A percentile compares a stretch with the other conserved stretches of the same genome.
Conservation (phyloP, 1,284 basidiomycete genomes). For the Ceratobasidium sp. region DNA sequence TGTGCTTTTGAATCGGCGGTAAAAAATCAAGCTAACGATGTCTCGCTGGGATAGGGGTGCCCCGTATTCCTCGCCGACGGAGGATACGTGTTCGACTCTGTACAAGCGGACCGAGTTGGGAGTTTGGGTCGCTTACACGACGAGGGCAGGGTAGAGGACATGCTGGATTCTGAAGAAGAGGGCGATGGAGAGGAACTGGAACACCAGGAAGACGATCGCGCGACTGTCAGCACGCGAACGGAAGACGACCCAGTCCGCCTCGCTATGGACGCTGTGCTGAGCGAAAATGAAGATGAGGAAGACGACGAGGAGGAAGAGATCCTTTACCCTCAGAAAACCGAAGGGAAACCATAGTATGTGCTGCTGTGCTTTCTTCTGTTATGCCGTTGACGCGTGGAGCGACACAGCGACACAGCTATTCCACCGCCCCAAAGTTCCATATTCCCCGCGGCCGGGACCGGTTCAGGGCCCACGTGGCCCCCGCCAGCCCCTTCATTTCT, state of each 20-base stretch:
- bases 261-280: slow-evolving; percentile 74
- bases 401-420: slow-evolving; percentile 25
- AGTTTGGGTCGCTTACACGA: slow-evolving; percentile 37
- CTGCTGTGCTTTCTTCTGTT: neutral
- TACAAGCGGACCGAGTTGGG: neutral
- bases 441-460: slow-evolving; percentile 44
- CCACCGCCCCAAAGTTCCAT: slow-evolving; percentile 39
- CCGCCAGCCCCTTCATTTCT: slow-evolving; percentile 46
- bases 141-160: slow-evolving; percentile 12
- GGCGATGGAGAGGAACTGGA: slow-evolving; percentile 40
- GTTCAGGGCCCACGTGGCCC: slow-evolving; percentile 45
- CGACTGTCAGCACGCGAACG: slow-evolving; percentile 73
- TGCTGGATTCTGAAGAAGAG: slow-evolving; percentile 28
- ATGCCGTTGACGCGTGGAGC: neutral
- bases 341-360: slow-evolving; percentile 10
- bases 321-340: slow-evolving; percentile 70
- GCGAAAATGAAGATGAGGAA: slow-evolving; percentile 58
- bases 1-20: neutral
- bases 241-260: slow-evolving; percentile 85
- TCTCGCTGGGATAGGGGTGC: slow-evolving; percentile 54
- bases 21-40: neutral
- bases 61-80: slow-evolving; percentile 58
- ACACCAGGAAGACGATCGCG: slow-evolving; percentile 70
- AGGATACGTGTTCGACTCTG: slow-evolving; percentile 6
- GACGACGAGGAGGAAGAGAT: slow-evolving; percentile 64